phyloP scores from a whole-genome alignment of 805 yeast species.

The Torulaspora franciscae region DNA sequence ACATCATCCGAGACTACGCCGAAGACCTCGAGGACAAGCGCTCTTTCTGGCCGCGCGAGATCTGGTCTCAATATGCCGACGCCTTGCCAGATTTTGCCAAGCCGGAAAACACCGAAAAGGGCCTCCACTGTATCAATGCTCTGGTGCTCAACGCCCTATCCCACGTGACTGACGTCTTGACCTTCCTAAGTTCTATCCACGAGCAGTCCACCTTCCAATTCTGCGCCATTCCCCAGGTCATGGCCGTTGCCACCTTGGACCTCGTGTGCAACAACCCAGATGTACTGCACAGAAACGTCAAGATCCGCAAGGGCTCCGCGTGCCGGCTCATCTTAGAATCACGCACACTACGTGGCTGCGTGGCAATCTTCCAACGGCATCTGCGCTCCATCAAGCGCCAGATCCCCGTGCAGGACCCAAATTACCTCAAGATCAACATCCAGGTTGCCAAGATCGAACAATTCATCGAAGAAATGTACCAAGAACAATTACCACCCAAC shows the following conservation, averaged over 20 bases:
- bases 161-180: constrained; percentile 72
- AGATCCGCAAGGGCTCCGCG: constrained; percentile 87
- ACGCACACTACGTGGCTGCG: constrained; percentile 70
- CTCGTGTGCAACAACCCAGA: constrained; percentile 74
- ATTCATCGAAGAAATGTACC: constrained; percentile 73
- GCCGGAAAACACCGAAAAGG: constrained; percentile 47
- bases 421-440: constrained; percentile 76
- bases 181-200: constrained; percentile 65
- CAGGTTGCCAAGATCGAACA: constrained; percentile 86
- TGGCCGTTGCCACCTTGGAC: constrained; percentile 95
- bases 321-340: constrained; percentile 68
- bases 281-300: constrained; percentile 67
- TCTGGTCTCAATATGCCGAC: constrained; percentile 80
- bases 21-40: constrained; percentile 91
- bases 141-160: constrained; percentile 71
- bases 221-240: constrained; percentile 97
- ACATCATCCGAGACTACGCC: constrained; percentile 89
- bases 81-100: constrained; percentile 54
- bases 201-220: constrained; percentile 85
- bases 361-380: constrained; percentile 69
- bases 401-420: constrained; percentile 77
- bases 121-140: constrained; percentile 73
- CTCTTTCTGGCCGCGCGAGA: constrained; percentile 93
- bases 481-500: constrained; percentile 54
- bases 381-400: constrained; percentile 71